Evolutionary conservation across 2,329 filamentous ascomycete species (phyloP).

Genomic region (Botryosphaeria agaves): DNA sequence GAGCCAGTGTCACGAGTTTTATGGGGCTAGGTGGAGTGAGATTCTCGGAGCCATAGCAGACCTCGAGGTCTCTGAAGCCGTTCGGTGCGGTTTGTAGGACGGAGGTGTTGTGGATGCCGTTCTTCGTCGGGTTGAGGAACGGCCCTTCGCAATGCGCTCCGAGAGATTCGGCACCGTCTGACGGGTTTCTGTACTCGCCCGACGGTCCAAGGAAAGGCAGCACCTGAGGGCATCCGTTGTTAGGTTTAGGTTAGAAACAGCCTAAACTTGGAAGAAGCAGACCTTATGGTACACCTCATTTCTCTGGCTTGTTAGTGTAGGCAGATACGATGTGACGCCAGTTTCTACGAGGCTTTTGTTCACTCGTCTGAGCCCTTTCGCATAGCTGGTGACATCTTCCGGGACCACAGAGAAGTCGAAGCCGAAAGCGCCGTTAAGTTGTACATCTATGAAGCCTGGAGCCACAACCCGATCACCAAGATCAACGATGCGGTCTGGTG

Average conservation of each 20-base stretch:
- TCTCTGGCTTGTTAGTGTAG: constrained; percentile 67
- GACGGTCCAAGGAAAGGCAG: constrained; percentile 65
- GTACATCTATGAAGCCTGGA: constrained; percentile 77
- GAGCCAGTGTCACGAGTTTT: constrained; percentile 73
- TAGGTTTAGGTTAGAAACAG: too few relatives aligned
- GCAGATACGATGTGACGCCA: constrained; percentile 76
- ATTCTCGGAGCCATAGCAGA: constrained; percentile 58
- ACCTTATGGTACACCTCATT: constrained; percentile 70
- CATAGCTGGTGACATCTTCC: constrained; percentile 49
- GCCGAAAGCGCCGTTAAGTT: constrained; percentile 82
- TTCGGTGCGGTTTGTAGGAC: constrained; percentile 47
- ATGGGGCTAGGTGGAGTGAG: constrained; percentile 36
- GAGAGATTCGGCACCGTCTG: constrained; percentile 67
- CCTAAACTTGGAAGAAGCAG: too few relatives aligned
- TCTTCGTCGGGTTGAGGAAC: constrained; percentile 67
- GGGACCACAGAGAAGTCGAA: constrained; percentile 79
- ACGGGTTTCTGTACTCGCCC: constrained; percentile 37
- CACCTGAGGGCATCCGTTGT: constrained; percentile 34
- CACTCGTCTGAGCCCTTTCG: constrained; percentile 51
- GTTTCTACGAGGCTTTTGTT: constrained; percentile 58
- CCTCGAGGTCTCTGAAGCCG: constrained; percentile 46
- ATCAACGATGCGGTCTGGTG: constrained; percentile 61
- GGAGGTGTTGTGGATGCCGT: constrained; percentile 66
- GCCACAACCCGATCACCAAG: constrained; percentile 69
- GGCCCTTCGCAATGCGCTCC: constrained; percentile 86